Evolutionary conservation across 768 basidiomycete genomes (phyloP), one percentile per base, ranked within the genome.

Genomic region (Lentinula edodes): DNA sequence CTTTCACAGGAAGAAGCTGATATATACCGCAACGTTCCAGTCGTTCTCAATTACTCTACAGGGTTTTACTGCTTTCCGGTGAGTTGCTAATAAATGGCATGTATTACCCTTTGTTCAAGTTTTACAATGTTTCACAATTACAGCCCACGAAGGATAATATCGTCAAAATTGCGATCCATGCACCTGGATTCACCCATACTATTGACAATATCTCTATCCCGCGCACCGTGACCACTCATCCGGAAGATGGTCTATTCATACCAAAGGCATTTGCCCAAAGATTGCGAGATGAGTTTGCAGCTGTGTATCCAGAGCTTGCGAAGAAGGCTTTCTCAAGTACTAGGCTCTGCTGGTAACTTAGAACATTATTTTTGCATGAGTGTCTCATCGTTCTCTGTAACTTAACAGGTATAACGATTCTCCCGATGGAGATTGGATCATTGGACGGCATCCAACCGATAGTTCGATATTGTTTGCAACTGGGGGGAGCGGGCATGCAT

Each of bases 31-130:
- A 71, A 78, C 6, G 80, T 79, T 61, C 89, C 89, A n/a, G 83
- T 94, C 35, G 76, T 91, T 39, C 70, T 95, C 62, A 83, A 95
- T 71, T 88, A 90, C 58, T 73, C 76, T 12, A 77, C 86, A 28
- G 91, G 89, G 3, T 90, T 90, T 69, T 96, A 96, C 73, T 70
- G 87, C 38, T 93, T 96, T 72, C 95, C 93, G 4, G 91, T 92
- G 69, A 65, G 84, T 67, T 52, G 35, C 58, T 23, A 32, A 52
- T 45, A 20, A 23, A 32, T 9, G 38, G 42, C 60, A 5, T 38
- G 54, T 39, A 36, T 41, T n/a, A 15, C 34, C 59, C 28, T 15
- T 16, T 39, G 62, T 41, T 41, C 13, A 13, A 39, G 5, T 39
- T 50, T 16, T 36, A 56, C 48, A 12, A 9, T 3, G 1, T 51